phyloP scores from a whole-genome alignment of 768 basidiomycete species.

The Rubroboletus pulcherrimus region DNA sequence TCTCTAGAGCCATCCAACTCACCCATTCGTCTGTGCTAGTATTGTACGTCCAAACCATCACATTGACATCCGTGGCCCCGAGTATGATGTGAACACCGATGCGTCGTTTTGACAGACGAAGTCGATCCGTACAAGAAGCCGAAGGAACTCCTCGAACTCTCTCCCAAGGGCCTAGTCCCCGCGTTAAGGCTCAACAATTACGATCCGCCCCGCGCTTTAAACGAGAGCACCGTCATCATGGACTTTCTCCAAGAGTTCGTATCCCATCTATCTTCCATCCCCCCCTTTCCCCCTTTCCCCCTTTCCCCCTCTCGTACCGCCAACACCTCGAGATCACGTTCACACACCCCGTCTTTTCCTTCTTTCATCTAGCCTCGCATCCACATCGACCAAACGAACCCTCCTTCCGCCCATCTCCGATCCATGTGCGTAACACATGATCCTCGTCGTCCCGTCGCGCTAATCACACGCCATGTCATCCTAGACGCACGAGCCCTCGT shows the following conservation, averaged over 20 bases:
- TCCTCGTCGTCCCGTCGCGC: not conserved
- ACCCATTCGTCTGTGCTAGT: conserved; percentile 23
- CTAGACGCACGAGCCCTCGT: conserved; percentile 65
- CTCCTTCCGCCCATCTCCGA: conserved; percentile 56
- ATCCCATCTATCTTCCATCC: too few species aligned
- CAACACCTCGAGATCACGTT: not conserved
- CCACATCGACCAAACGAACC: conserved; percentile 42
- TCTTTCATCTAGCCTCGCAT: conserved; percentile 41
- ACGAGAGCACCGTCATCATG: conserved; percentile 78
- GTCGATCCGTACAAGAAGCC: conserved; percentile 85
- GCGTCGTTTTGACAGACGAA: conserved; percentile 46
- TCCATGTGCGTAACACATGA: conserved; percentile 45
- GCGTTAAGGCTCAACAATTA: conserved; percentile 54
- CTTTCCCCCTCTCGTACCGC: not conserved
- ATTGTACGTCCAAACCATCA: conserved; percentile 32
- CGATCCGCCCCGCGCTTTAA: conserved; percentile 56
- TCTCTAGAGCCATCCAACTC: not conserved
- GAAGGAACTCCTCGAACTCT: conserved; percentile 70
- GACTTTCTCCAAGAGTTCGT: conserved; percentile 76
- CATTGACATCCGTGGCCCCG: not conserved
- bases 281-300: too few species aligned
- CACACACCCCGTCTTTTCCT: not conserved
- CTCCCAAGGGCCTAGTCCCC: conserved; percentile 80
- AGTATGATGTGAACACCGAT: not conserved
- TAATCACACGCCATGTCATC: not conserved